phyloP scores from a whole-genome alignment of 1,284 basidiomycete genomes.

The Rhodotorula sp. region DNA sequence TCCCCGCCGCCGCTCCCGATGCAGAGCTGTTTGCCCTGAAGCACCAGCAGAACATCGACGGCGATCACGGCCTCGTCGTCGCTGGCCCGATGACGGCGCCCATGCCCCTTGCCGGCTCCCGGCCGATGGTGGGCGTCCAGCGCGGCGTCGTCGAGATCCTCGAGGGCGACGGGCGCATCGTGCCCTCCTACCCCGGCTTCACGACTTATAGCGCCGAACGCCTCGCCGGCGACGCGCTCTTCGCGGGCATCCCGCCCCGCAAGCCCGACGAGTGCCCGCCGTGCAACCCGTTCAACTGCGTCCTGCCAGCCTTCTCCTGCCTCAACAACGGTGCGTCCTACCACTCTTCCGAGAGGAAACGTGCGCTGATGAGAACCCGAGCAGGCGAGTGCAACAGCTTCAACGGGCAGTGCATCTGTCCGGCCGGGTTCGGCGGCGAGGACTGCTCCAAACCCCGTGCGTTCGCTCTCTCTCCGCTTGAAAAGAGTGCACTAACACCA shows the following conservation, averaged over 20 bases:
- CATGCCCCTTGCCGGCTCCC: neutral
- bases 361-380: neutral
- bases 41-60: neutral
- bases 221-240: constrained; percentile 3
- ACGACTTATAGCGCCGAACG: neutral
- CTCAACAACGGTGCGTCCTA: constrained; percentile 36
- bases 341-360: neutral
- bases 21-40: fast-evolving
- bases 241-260: constrained; percentile 6
- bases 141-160: constrained; percentile 16
- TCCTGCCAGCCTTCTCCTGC: constrained; percentile 41
- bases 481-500: neutral
- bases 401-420: constrained; percentile 88
- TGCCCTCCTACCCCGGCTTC: constrained; percentile 12
- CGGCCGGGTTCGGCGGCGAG: constrained; percentile 84
- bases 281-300: constrained; percentile 45
- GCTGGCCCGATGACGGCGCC: neutral
- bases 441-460: constrained; percentile 81
- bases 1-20: neutral
- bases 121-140: neutral
- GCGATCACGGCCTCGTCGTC: neutral
- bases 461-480: constrained; percentile 47
- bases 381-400: constrained; percentile 76
- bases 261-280: constrained; percentile 43
- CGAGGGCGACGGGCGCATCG: neutral